Evolutionary conservation across 2,329 filamentous ascomycete genomes (phyloP), one percentile per base, ranked within the genome.

Genomic region (Penicillium polonicum): DNA sequence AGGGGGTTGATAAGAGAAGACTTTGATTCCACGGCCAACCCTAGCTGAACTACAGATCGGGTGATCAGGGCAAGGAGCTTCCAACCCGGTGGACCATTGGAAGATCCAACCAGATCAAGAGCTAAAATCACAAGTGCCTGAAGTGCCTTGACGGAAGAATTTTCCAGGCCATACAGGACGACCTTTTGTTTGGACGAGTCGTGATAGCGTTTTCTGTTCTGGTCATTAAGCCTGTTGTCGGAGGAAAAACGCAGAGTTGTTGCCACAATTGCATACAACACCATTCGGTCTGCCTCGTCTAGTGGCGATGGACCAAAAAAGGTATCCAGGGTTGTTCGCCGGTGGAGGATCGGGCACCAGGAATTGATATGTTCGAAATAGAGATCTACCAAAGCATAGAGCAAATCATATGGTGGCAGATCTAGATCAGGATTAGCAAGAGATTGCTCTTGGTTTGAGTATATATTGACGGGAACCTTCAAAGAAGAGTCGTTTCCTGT

Each of bases 31-130:
- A 93, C 90, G 0, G 91, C 88, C 27, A 97, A 78, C 0, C 92
- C 92, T 1, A 96, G 79, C 72, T 96, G 92, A 2, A 96, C 91
- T 1, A 95, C 91, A 7, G 90, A 92, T 21, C 92, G 85, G 1
- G 91, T 92, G 60, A 96, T 95, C 50, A 96, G 78, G 7, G 92
- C 92, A 73, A 96, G 85, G 57, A 96, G 83, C 69, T 96, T 96
- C 92, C 92, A 96, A 3, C 91, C 92, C 0, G 92, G 91, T 2
- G 92, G 92, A 0, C 92, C 92, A 70, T 96, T 96, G 38, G 91
- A 92, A 66, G 85, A 90, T 9, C 92, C 92, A 33, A 91, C 88
- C 25, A 96, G 82, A 69, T 96, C 92, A 12, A 96, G 77, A 0
- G 92, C 90, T 5, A 96, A 79, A 49, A 96, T 94, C 1, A 96